phyloP scores from a whole-genome alignment of 352 stramenopile genomes.

The Aphanomyces astaci region DNA sequence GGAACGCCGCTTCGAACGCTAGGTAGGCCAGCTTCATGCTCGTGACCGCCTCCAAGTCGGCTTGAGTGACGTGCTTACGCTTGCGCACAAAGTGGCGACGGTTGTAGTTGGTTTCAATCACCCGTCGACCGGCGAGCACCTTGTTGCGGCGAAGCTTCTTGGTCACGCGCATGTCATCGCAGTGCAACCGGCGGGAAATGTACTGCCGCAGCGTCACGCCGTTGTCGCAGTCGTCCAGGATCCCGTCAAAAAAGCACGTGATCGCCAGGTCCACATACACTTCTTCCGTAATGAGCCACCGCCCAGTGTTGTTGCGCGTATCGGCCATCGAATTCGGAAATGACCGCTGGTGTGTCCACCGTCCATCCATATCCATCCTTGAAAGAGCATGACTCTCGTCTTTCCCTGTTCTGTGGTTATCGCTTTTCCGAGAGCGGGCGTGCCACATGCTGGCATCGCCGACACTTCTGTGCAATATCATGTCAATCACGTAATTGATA shows the following conservation, averaged over 20 bases:
- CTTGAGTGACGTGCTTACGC: neutral
- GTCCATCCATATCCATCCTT: too few relatives aligned
- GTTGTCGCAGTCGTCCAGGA: constrained; percentile 11
- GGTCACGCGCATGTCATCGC: constrained; percentile 9
- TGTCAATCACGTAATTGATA: too few relatives aligned
- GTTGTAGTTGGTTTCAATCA: neutral
- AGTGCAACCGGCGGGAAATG: neutral
- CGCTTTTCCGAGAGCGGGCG: neutral
- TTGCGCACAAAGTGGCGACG: neutral
- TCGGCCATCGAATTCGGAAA: too few relatives aligned
- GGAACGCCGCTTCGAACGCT: neutral
- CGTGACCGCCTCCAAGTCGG: neutral
- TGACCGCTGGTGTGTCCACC: too few relatives aligned
- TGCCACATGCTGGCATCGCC: neutral
- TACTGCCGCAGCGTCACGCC: constrained; percentile 10
- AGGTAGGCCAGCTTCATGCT: neutral
- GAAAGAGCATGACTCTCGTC: too few relatives aligned
- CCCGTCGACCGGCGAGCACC: neutral
- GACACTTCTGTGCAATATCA: neutral
- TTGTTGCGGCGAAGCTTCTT: neutral
- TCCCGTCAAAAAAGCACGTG: neutral
- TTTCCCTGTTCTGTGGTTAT: neutral
- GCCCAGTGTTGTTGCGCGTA: constrained; percentile 14
- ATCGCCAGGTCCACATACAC: neutral
- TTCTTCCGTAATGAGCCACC: neutral